A percentile compares a stretch with the other conserved stretches of the same genome.
These are phyloP conservation scores for Brettanomyces custersianus DNA, from an alignment of 805 yeast species.

Conservation along the genomic window DNA sequence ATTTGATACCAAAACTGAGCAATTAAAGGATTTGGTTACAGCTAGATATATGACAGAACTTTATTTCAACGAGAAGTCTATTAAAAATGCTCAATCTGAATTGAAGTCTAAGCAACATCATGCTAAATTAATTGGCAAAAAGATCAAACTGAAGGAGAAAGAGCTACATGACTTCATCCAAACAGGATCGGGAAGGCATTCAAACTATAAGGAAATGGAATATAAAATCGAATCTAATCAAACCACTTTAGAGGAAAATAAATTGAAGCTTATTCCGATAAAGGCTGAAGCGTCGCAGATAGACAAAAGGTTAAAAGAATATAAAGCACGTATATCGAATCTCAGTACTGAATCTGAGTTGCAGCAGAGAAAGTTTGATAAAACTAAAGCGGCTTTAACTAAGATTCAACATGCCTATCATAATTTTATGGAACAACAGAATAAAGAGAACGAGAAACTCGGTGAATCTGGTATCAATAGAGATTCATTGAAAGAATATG, in stretches of 20 bases:
- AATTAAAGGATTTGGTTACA: slow-evolving; percentile 38
- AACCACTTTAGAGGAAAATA: slow-evolving; percentile 9
- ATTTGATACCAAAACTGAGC: slow-evolving; percentile 46
- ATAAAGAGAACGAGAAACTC: slow-evolving; percentile 8
- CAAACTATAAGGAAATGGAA: slow-evolving; percentile 33
- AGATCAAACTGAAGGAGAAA: slow-evolving; percentile 19
- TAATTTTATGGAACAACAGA: slow-evolving; percentile 8
- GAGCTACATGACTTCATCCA: slow-evolving; percentile 24
- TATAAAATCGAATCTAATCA: slow-evolving; percentile 35
- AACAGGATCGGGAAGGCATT: slow-evolving; percentile 37
- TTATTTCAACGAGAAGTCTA: slow-evolving; percentile 44
- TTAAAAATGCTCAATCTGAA: slow-evolving; percentile 23
- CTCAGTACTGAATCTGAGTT: slow-evolving; percentile 42
- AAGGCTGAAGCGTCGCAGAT: slow-evolving; percentile 46
- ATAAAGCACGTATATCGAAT: slow-evolving; percentile 39
- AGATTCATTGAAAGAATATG: slow-evolving; percentile 50
- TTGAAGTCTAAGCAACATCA: slow-evolving; percentile 28
- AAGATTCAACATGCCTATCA: slow-evolving; percentile 20
- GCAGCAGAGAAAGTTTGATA: slow-evolving; percentile 35
- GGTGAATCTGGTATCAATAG: slow-evolving; percentile 27
- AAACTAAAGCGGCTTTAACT: slow-evolving; percentile 38
- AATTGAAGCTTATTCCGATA: slow-evolving; percentile 43
- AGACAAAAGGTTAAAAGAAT: slow-evolving; percentile 35
- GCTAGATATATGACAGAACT: slow-evolving; percentile 53
- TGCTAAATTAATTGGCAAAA: slow-evolving; percentile 14